Evolutionary conservation across 2,329 filamentous ascomycete species (phyloP), one percentile per base, ranked within the genome.

Genomic region (Exophiala sp.): DNA sequence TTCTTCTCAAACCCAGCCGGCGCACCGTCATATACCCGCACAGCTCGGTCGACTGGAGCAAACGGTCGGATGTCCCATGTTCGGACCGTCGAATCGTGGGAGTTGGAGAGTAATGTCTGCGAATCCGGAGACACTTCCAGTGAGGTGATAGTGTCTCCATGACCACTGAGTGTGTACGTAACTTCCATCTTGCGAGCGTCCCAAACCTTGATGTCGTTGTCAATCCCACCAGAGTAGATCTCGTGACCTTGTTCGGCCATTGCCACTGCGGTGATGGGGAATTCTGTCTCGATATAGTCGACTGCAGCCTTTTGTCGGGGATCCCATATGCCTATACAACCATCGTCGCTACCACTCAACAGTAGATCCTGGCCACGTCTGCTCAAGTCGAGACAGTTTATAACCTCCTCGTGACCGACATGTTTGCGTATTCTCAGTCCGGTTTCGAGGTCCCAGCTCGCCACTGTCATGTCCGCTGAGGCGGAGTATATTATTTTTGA

Each of bases 41-140:
- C 81, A 53, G 88, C 83, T 58, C 93, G 78, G 65, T 96, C 86
- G 0, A 85, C 82, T 0, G 93, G 88, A 5, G 93, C 91, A 70
- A 97, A 98, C 0, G 93, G 91, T 59, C 91, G 79, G 45, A 98
- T 86, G 65, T 98, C 91, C 93, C 93, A 98, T 14, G 90, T 96
- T 62, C 87, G 80, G 30, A 90, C 93, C 0, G 91, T 95, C 16
- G 86, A 89, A 68, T 98, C 93, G 76, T 96, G 93, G 6, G 88
- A 85, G 63, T 95, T 93, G 1, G 91, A 97, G 2, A 96, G 74
- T 2, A 98, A 77, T 0, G 85, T 86, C 67, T 96, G 90, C 32
- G 87, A 86, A 66, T 98, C 91, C 0, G 93, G 91, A 1, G 91
- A 96, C n/a, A 97, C 80, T 46, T 86, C 78, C 40, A 98, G 75